Evolutionary conservation across 352 stramenopile genomes (phyloP).

Genomic region (Phytopythium mirpurense): DNA sequence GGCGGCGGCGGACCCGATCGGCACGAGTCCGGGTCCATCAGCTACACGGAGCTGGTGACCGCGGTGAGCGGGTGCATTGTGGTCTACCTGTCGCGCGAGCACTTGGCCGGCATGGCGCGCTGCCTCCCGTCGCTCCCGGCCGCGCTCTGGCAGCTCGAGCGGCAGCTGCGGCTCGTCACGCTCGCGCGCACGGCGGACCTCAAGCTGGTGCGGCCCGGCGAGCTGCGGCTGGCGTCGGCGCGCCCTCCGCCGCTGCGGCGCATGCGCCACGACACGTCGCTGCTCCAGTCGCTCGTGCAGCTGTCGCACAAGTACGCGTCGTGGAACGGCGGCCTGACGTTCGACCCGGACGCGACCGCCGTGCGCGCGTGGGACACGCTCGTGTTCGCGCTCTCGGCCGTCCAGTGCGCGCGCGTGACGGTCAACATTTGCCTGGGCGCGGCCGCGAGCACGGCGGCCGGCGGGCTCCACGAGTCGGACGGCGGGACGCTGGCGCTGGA

Average conservation of each 20-base stretch:
- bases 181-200: conserved; percentile 25
- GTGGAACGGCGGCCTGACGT: not conserved
- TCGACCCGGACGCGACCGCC: conserved; percentile 30
- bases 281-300: conserved; percentile 14
- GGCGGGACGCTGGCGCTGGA: conserved; percentile 30
- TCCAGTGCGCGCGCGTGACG: conserved; percentile 34
- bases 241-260: conserved; percentile 15
- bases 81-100: conserved; percentile 40
- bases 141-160: conserved; percentile 37
- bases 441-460: conserved; percentile 17
- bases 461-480: not conserved
- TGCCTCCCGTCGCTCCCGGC: conserved; percentile 42
- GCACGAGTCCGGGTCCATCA: too few relatives aligned
- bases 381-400: conserved; percentile 36
- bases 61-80: conserved; percentile 54
- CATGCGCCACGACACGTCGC: conserved; percentile 7
- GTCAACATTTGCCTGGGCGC: conserved; percentile 24
- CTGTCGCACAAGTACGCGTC: conserved; percentile 11
- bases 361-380: conserved; percentile 35
- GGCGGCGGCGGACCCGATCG: not conserved
- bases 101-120: conserved; percentile 39
- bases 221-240: conserved; percentile 13
- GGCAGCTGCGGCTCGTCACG: conserved; percentile 34
- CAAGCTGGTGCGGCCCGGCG: conserved; percentile 7
- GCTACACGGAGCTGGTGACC: conserved; percentile 45